A percentile compares a stretch with the other conserved stretches of the same genome.
Conservation (phyloP, 164 flowering plant species). For the Tinospora cordifolia region DNA sequence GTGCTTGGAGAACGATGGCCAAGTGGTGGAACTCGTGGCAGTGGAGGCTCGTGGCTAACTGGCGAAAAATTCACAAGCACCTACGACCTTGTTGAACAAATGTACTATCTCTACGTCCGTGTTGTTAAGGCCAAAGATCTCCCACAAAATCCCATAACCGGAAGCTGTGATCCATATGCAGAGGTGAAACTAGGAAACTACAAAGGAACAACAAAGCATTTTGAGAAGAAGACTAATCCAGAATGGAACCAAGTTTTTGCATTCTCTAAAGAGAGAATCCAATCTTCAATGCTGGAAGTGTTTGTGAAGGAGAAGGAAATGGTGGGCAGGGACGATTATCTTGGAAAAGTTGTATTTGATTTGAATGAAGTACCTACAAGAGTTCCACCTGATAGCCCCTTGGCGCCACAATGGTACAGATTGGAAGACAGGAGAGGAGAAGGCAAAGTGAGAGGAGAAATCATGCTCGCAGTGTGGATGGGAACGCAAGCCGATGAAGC, state of each 20-base stretch:
- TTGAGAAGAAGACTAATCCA: conserved; percentile 62
- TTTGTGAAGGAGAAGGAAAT: conserved; percentile 50
- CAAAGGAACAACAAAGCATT: conserved; percentile 60
- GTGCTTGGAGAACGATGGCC: conserved; percentile 76
- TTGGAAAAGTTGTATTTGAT: conserved; percentile 64
- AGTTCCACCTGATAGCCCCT: conserved; percentile 88
- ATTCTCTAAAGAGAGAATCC: conserved; percentile 63
- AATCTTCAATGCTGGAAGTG: conserved; percentile 54
- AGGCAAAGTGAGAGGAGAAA: conserved; percentile 55
- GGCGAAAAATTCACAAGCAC: conserved; percentile 69
- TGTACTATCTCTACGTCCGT: conserved; percentile 66
- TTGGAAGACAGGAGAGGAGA: conserved; percentile 52
- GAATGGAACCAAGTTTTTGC: conserved; percentile 78
- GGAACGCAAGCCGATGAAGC: conserved; percentile 93
- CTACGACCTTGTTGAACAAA: conserved; percentile 82
- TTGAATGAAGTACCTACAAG: conserved; percentile 73
- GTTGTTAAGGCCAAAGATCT: conserved; percentile 83
- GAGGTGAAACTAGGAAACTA: conserved; percentile 81
- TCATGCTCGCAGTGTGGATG: conserved; percentile 91
- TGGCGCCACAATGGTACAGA: conserved; percentile 94
- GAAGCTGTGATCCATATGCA: conserved; percentile 62
- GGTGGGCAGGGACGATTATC: conserved; percentile 59
- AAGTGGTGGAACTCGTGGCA: conserved; percentile 42
- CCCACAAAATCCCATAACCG: conserved; percentile 43
- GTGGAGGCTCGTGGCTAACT: conserved; percentile 49